Evolutionary conservation across 306 rosid species (phyloP), one percentile per base, ranked within the genome.

Genomic region (Dryas octopetala): DNA sequence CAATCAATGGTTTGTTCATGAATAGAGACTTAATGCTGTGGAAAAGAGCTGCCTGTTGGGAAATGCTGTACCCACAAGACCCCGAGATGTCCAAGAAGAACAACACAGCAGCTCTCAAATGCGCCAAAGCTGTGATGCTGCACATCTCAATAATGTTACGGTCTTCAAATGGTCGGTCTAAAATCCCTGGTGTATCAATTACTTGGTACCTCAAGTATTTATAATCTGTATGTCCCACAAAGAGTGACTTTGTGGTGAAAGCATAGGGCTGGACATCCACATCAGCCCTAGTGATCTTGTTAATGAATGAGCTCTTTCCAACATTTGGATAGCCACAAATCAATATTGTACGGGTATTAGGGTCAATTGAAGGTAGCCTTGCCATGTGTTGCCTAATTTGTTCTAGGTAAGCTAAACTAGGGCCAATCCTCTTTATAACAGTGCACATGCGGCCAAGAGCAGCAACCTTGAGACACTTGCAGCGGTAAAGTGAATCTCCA

Each of bases 381-480:
- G 98, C 91, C 96, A 93, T 89, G 66, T 93, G 98, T 70, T 91
- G 98, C 68, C 98, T 89, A 76, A 93, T 88, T 80, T 91, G 97
- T 63, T 93, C 98, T 12, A 91, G 80, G 62, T 93, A 91, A 32
- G 97, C 97, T 87, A 93, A 86, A 80, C 97, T 93, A 4, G 97
- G 96, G 51, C 89, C 91, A 60, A 91, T 77, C 83, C 92, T 89
- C 84, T 93, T 93, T 12, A 93, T 71, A 74, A 93, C 98, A 16
- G 98, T 93, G 76, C 96, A 91, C 97, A 93, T 93, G 49, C 98
- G 88, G 4, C 98, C 98, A 84, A 93, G 96, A 60, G 98, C 98
- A 50, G 98, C 97, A 58, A 93, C 96, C 86, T 91, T 93, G 54
- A 91, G 79, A 84, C 90, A 86, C 85, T 93, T 93, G 78, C 93